Base-by-base conservation (phyloP, 2,329 filamentous ascomycete genomes). In the Waltergamsia citrina region DNA sequence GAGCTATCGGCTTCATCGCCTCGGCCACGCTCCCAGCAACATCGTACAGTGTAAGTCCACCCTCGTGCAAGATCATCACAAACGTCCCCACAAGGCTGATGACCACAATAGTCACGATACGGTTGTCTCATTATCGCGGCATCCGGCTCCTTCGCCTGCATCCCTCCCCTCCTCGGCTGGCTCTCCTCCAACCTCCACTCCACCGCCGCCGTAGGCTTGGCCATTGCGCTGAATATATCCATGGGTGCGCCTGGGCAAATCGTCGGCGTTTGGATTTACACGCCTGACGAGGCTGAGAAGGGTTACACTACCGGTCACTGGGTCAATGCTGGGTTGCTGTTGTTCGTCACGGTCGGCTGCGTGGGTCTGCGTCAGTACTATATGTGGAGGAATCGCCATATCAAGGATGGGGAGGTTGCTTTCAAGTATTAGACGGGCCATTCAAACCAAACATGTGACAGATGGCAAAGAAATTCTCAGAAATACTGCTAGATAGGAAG, bases 221-320 rank as follows among this genome's bases (percentile, higher is more conserved):
- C 78, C 0, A 78, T 82, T 29, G 78, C 78, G 0, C 51, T 84
- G 35, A 82, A 83, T 42, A 69, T 82, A 15, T 74, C 71, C 0
- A 67, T 79, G 33, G 64, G 63, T 27, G 78, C 76, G 0, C 77
- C 76, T 0, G 79, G 79, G 1, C 78, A 83, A 50, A 83, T 83
- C 25, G 69, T 74, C 0, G 78, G 77, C 0, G 77, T 81, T 1
- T 84, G 78, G 78, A 82, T 83, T 36, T 84, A 83, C 53, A 80
- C 78, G 45, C 62, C 69, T 1, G 55, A 70, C 5, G 77, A 84
- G 51, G 69, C 65, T 6, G 48, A 55, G 11, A 57, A 44, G 9
- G 78, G 79, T 0, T 83, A 81, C 50, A 76, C 77, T 0, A 81
- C 78, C 0, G 80, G 79, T 0, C 78, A 84, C 47, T 80, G 73